Evolutionary conservation across 129 eudicot species (phyloP).

Genomic region (Rutidosis leptorrhynchoides): DNA sequence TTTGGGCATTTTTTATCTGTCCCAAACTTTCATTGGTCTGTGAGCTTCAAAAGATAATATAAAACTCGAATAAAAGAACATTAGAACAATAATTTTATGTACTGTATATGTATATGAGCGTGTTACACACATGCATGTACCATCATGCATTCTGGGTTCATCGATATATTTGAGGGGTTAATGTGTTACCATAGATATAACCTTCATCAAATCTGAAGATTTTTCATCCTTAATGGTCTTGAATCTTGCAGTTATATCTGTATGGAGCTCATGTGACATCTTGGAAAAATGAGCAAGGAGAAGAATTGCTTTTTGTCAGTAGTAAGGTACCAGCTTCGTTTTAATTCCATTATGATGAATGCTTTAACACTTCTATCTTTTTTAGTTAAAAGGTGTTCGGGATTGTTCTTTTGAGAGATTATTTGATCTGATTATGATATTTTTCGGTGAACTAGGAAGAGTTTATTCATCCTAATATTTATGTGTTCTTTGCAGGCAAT

Average conservation of each 20-base stretch:
- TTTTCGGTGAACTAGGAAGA: neutral
- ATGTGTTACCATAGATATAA: neutral
- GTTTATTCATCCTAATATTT: constrained; percentile 15
- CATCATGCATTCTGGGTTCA: neutral
- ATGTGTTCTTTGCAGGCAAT: constrained; percentile 50
- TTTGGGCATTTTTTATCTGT: neutral
- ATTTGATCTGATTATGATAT: neutral
- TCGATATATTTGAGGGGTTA: neutral
- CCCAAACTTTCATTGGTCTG: neutral
- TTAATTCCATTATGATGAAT: neutral
- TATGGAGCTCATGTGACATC: constrained; percentile 92
- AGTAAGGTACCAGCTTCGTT: constrained; percentile 51
- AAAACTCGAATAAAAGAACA: neutral
- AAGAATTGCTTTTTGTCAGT: constrained; percentile 85
- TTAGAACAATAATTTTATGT: neutral
- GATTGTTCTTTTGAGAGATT: neutral
- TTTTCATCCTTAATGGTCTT: neutral
- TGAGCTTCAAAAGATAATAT: neutral
- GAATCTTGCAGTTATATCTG: constrained; percentile 53
- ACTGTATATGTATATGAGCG: neutral
- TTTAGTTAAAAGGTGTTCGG: neutral
- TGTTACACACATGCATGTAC: neutral
- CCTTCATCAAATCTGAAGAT: neutral
- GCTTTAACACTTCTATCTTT: neutral
- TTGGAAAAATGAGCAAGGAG: constrained; percentile 84